These are phyloP conservation scores for Fulvia fulva DNA, from an alignment of 2,329 filamentous ascomycete species.

Conservation along the genomic window DNA sequence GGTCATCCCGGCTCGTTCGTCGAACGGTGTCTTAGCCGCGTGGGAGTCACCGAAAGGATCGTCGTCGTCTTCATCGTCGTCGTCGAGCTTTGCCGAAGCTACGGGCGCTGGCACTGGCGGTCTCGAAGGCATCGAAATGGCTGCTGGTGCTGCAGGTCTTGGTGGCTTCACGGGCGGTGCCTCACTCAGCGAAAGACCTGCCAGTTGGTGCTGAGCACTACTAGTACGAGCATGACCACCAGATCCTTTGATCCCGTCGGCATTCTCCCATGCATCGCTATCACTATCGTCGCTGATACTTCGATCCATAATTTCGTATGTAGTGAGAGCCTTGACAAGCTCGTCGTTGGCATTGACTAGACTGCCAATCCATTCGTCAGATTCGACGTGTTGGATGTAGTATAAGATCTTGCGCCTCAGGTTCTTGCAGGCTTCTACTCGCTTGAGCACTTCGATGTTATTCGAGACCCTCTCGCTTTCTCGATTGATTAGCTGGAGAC, in stretches of 20 bases:
- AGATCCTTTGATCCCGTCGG: constrained; percentile 8
- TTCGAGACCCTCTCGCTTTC: constrained; percentile 85
- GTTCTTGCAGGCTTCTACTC: constrained; percentile 82
- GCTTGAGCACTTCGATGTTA: constrained; percentile 67
- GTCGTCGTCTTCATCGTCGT: constrained; percentile 74
- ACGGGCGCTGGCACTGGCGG: constrained; percentile 21
- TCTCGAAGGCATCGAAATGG: constrained; percentile 37
- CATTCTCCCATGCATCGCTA: constrained; percentile 55
- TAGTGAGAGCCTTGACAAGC: constrained; percentile 88
- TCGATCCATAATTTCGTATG: constrained; percentile 87
- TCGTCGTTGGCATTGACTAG: constrained; percentile 93
- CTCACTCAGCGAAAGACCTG: constrained; percentile 41
- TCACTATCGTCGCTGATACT: constrained; percentile 72
- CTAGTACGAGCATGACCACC: constrained; percentile 8
- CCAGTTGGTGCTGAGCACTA: constrained; percentile 41
- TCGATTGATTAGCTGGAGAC: constrained; percentile 83
- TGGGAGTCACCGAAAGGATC: constrained; percentile 85
- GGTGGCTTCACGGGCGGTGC: constrained; percentile 48
- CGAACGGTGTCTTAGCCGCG: constrained; percentile 55
- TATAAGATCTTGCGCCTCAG: constrained; percentile 79
- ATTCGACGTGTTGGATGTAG: constrained; percentile 89
- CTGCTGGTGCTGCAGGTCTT: constrained; percentile 39
- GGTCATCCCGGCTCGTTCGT: constrained; percentile 25
- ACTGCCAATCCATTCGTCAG: constrained; percentile 85
- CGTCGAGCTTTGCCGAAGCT: constrained; percentile 34